These are phyloP conservation scores for Gossypium australe DNA, from an alignment of 345 rosid species.

Conservation along the genomic window DNA sequence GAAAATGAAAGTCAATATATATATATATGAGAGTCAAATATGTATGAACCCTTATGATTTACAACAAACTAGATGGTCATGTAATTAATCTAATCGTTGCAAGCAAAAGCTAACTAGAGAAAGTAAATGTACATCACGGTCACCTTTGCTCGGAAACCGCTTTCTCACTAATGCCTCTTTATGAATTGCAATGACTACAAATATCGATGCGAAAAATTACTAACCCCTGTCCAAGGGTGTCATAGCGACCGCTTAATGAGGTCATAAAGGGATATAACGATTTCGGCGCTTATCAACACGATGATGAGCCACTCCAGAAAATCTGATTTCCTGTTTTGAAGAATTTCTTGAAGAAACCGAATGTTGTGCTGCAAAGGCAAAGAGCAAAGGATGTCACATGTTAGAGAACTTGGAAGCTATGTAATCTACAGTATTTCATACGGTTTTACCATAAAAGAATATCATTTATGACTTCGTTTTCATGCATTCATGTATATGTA, in stretches of 20 bases:
- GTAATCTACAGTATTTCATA: not conserved
- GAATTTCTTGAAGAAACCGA: conserved; percentile 90
- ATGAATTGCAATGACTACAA: not conserved
- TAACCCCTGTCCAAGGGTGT: not conserved
- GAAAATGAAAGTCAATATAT: no score
- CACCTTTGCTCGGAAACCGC: not conserved
- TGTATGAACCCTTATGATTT: not conserved
- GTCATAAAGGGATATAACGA: conserved; percentile 4
- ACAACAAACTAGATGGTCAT: not conserved
- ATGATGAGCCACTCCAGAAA: conserved; percentile 96
- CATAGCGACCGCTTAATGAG: conserved; percentile 6
- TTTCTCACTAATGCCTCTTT: not conserved
- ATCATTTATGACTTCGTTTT: not conserved
- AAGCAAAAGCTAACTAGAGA: not conserved
- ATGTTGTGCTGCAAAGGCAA: conserved; percentile 71
- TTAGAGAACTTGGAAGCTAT: not conserved
- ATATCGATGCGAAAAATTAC: not conserved
- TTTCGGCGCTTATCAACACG: conserved; percentile 27
- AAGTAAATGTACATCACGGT: not conserved
- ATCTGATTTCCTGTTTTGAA: conserved; percentile 92
- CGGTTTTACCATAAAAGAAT: not conserved
- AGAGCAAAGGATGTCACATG: not conserved
- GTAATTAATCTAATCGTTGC: not conserved
- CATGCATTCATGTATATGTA: not conserved
- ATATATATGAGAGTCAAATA: not conserved